Evolutionary conservation across 805 yeast species (phyloP).

Genomic region (Wickerhamomyces silvicola): DNA sequence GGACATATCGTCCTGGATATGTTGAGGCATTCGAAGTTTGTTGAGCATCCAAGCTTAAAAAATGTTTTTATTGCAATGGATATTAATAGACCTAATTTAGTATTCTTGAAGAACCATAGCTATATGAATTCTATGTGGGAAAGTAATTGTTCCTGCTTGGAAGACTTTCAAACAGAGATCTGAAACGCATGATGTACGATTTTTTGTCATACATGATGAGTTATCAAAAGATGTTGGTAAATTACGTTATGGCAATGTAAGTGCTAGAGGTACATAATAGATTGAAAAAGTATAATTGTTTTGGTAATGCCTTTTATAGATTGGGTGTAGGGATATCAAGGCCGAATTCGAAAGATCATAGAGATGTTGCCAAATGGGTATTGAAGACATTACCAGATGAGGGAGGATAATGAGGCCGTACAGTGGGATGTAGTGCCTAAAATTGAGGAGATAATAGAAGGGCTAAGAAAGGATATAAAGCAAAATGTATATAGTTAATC

Average conservation of each 20-base stretch:
- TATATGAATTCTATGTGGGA: slow-evolving; percentile 72
- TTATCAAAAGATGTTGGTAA: slow-evolving; percentile 60
- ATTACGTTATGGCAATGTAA: slow-evolving; percentile 52
- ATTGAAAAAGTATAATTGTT: slow-evolving; percentile 48
- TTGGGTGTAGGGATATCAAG: slow-evolving; percentile 76
- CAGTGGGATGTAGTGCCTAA: slow-evolving; percentile 34
- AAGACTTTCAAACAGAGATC: slow-evolving; percentile 23
- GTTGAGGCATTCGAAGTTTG: slow-evolving; percentile 11
- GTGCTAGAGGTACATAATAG: slow-evolving; percentile 87
- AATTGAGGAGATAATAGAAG: slow-evolving; percentile 32
- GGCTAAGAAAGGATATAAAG: slow-evolving; percentile 3
- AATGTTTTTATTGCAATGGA: slow-evolving; percentile 15
- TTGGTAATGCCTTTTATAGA: slow-evolving; percentile 52
- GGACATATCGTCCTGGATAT: slow-evolving; percentile 54
- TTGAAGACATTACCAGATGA: slow-evolving; percentile 40
- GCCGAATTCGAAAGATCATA: slow-evolving; percentile 39
- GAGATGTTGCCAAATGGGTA: slow-evolving; percentile 52
- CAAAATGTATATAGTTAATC: not conserved
- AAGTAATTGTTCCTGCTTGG: slow-evolving; percentile 46
- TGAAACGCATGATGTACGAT: slow-evolving; percentile 27
- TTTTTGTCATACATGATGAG: slow-evolving; percentile 76
- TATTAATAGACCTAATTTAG: slow-evolving; percentile 23
- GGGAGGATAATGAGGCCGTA: slow-evolving; percentile 37
- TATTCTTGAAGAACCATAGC: slow-evolving; percentile 45
- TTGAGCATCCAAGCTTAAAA: slow-evolving; percentile 3